Evolutionary conservation across 176 grass and related monocot genomes (phyloP).

Genomic region (Phoenix roebelenii): DNA sequence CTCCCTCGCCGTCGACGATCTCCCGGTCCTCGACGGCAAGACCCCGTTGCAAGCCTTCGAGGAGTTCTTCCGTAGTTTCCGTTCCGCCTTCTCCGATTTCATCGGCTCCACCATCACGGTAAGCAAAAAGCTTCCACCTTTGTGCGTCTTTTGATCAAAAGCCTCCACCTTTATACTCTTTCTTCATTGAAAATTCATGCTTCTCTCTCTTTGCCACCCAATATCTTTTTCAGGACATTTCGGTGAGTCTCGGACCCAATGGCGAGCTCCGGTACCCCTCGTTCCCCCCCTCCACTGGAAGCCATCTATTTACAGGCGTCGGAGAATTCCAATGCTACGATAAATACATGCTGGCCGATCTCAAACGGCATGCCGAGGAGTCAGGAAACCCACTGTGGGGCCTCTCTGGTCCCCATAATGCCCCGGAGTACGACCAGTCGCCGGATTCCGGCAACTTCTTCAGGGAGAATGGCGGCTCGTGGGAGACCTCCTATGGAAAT

Average conservation of each 20-base stretch:
- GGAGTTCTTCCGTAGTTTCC: constrained; percentile 64
- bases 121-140: neutral
- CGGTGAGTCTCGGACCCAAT: constrained; percentile 59
- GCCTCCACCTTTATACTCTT: neutral
- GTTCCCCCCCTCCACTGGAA: constrained; percentile 38
- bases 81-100: constrained; percentile 38
- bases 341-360: constrained; percentile 60
- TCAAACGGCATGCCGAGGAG: constrained; percentile 28
- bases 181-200: too few species aligned
- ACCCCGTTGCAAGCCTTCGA: constrained; percentile 65
- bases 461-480: constrained; percentile 52
- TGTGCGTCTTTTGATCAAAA: too few species aligned
- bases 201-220: neutral
- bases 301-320: constrained; percentile 37
- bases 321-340: constrained; percentile 94
- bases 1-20: constrained; percentile 72
- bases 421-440: constrained; percentile 44
- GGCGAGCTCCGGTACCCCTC: constrained; percentile 89
- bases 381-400: constrained; percentile 53
- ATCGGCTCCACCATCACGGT: constrained; percentile 65
- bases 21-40: constrained; percentile 46
- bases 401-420: constrained; percentile 45
- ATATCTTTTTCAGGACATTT: constrained; percentile 39
- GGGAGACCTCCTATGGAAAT: constrained; percentile 57
- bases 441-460: constrained; percentile 53